These are phyloP conservation scores for Cynara cardunculus DNA, from an alignment of 129 eudicot species.

Conservation along the genomic window DNA sequence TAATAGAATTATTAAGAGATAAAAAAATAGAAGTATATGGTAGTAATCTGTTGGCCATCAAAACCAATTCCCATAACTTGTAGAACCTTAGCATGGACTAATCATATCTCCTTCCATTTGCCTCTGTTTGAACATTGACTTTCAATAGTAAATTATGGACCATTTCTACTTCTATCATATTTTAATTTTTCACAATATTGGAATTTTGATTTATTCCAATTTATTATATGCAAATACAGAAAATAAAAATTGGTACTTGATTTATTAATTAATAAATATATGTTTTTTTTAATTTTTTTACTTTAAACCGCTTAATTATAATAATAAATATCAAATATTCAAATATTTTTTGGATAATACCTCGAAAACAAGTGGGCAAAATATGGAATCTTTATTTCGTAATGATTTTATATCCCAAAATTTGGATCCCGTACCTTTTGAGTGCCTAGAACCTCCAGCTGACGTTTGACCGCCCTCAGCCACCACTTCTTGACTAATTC, in stretches of 20 bases:
- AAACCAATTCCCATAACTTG: conserved; percentile 14
- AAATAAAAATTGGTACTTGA: neutral
- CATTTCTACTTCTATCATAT: neutral
- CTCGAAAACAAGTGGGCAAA: conserved; percentile 13
- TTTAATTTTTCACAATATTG: neutral
- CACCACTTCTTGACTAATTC: conserved; percentile 17
- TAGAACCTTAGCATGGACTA: conserved; percentile 10
- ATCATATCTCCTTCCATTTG: neutral
- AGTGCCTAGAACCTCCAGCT: conserved; percentile 16
- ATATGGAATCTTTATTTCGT: neutral
- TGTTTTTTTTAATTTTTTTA: neutral
- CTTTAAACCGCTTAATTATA: neutral
- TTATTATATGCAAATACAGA: neutral
- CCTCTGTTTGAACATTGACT: neutral
- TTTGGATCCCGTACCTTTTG: conserved; percentile 20
- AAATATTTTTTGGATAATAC: neutral
- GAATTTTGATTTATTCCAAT: neutral
- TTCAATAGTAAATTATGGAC: neutral
- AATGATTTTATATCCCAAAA: neutral
- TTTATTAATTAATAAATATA: neutral
- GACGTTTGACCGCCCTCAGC: conserved; percentile 20
- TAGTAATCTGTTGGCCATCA: neutral
- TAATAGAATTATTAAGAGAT: no score
- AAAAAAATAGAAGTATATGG: no score
- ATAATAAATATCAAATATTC: neutral